These are phyloP conservation scores for Rhodotorula toruloides DNA, from an alignment of 768 basidiomycete genomes.

Conservation along the genomic window DNA sequence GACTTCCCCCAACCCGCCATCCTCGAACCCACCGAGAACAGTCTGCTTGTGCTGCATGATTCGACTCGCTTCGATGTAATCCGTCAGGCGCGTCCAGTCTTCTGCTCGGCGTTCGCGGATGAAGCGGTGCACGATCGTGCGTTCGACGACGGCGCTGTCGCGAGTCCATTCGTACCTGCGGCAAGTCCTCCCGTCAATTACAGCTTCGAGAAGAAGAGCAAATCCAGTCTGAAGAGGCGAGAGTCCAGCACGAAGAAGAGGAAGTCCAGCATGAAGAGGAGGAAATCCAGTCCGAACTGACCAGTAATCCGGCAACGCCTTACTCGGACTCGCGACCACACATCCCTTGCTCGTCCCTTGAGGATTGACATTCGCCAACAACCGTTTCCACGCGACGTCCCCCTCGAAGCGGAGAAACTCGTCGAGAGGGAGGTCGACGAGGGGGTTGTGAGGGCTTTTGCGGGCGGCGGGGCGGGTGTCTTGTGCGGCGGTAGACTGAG, in stretches of 20 bases:
- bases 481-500: neutral
- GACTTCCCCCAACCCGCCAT: slow-evolving; percentile 41
- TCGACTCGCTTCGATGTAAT: slow-evolving; percentile 37
- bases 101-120: slow-evolving; percentile 8
- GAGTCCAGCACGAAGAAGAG: neutral
- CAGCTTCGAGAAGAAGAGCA: neutral
- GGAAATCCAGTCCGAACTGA: no score
- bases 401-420: slow-evolving; percentile 12
- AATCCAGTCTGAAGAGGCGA: no score
- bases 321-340: slow-evolving; percentile 37
- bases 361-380: slow-evolving; percentile 36
- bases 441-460: slow-evolving; percentile 8
- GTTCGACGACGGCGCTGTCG: slow-evolving; percentile 38
- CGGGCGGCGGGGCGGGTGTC: neutral
- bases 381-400: slow-evolving; percentile 3
- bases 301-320: slow-evolving; percentile 40
- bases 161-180: slow-evolving; percentile 41
- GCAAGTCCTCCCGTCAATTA: no score
- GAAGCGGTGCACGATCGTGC: slow-evolving; percentile 35
- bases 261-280: no score
- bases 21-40: slow-evolving; percentile 34
- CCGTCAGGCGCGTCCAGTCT: slow-evolving; percentile 20
- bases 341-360: slow-evolving; percentile 32
- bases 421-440: slow-evolving; percentile 22
- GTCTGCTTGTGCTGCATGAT: slow-evolving; percentile 42